Evolutionary conservation across 2,329 filamentous ascomycete genomes (phyloP).

Genomic region (Ophiostoma tasmaniense): DNA sequence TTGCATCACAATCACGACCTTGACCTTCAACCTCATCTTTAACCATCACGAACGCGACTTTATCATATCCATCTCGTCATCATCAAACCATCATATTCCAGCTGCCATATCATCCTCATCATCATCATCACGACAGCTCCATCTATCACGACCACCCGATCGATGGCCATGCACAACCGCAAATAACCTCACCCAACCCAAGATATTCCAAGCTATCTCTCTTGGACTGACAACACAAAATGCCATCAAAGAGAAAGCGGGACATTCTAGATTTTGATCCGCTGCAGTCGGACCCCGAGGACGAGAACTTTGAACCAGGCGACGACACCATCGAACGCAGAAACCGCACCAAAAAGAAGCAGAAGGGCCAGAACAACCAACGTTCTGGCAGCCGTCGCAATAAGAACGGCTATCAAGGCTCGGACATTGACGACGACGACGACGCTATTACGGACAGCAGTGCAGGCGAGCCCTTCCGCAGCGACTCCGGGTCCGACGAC

Average conservation of each 20-base stretch:
- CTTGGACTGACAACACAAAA: conserved; percentile 23
- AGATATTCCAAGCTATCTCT: not conserved
- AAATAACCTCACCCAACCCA: not conserved
- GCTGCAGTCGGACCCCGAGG: conserved; percentile 57
- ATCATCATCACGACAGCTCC: not conserved
- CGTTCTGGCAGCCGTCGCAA: conserved; percentile 20
- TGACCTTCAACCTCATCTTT: not conserved
- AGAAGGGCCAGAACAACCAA: conserved; percentile 25
- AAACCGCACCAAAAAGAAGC: conserved; percentile 33
- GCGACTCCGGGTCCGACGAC: conserved; percentile 31
- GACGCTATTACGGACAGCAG: conserved; percentile 48
- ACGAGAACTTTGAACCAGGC: conserved; percentile 55
- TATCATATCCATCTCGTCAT: not conserved
- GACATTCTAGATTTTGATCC: conserved; percentile 52
- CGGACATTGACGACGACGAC: conserved; percentile 55
- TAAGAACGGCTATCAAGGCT: conserved; percentile 44
- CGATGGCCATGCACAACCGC: not conserved
- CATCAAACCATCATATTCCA: not conserved
- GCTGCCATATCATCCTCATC: too few species aligned
- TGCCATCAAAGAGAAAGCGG: conserved; percentile 50
- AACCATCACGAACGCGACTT: not conserved
- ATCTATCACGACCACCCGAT: not conserved
- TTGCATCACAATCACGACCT: not conserved
- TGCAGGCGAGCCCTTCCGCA: conserved; percentile 41
- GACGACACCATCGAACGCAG: conserved; percentile 34